Percentiles rank a stretch among this genome's conserved stretches.
These are phyloP conservation scores for Aureobasidium sp. DNA, from an alignment of 2,329 filamentous ascomycete species.

Conservation along the genomic window DNA sequence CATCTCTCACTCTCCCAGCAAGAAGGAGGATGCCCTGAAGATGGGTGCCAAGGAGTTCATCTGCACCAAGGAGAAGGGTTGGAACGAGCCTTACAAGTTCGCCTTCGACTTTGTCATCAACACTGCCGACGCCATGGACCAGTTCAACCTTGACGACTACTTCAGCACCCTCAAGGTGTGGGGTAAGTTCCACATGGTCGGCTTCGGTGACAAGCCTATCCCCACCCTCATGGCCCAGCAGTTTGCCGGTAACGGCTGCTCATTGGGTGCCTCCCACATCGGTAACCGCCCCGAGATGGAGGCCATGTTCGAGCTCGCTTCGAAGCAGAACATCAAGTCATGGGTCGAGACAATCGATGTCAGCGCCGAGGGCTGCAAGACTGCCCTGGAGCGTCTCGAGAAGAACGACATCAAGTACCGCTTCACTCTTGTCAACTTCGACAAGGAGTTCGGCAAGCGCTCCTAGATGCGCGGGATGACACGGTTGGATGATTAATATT, in stretches of 20 bases:
- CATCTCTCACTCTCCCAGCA: constrained; percentile 51
- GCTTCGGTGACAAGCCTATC: constrained; percentile 68
- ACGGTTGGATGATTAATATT: constrained; percentile 10
- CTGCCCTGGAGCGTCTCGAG: constrained; percentile 61
- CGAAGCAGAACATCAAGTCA: constrained; percentile 44
- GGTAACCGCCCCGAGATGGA: constrained; percentile 43
- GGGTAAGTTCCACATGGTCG: constrained; percentile 71
- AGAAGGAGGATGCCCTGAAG: constrained; percentile 52
- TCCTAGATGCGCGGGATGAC: constrained; percentile 19
- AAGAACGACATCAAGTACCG: constrained; percentile 65
- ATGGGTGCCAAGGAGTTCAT: constrained; percentile 56
- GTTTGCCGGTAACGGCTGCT: constrained; percentile 63
- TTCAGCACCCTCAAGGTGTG: constrained; percentile 74
- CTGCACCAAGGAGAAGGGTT: constrained; percentile 48
- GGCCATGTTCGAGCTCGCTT: constrained; percentile 43
- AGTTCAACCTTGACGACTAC: constrained; percentile 64
- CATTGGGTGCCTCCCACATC: constrained; percentile 44
- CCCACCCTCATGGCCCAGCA: constrained; percentile 64
- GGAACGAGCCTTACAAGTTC: constrained; percentile 47
- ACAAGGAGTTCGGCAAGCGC: constrained; percentile 56
- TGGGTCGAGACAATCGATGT: constrained; percentile 63
- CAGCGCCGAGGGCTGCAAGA: constrained; percentile 58
- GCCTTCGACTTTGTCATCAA: constrained; percentile 72
- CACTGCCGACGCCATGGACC: constrained; percentile 59
- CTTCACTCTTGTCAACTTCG: constrained; percentile 55